Conservation (phyloP, 108 stramenopile genomes). For the Nitzschia sp. region DNA sequence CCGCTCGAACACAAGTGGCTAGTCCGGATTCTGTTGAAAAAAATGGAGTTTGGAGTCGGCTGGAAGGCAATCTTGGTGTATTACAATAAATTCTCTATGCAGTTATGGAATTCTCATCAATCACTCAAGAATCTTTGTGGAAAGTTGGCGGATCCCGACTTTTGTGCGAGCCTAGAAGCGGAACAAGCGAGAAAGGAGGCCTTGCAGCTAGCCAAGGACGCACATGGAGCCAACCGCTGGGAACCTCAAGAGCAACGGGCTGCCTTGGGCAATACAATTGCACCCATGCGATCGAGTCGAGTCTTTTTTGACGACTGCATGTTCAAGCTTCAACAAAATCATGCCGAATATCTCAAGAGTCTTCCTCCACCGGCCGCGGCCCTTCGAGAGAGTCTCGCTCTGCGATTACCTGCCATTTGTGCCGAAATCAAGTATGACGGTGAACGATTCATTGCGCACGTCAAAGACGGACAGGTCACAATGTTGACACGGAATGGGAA, state of each 20-base stretch:
- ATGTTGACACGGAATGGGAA: slow-evolving; percentile 53
- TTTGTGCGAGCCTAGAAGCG: not conserved
- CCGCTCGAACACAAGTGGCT: slow-evolving; percentile 89
- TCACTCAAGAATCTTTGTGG: slow-evolving; percentile 44
- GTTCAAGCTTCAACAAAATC: slow-evolving; percentile 47
- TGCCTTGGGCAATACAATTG: slow-evolving; percentile 57
- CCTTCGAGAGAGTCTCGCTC: slow-evolving; percentile 37
- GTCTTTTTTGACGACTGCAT: slow-evolving; percentile 61
- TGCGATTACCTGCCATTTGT: slow-evolving; percentile 74
- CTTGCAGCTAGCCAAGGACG: not conserved
- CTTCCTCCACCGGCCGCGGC: not conserved
- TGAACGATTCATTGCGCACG: slow-evolving; percentile 76
- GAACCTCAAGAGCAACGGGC: slow-evolving; percentile 40
- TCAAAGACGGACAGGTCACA: slow-evolving; percentile 52
- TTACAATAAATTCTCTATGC: slow-evolving; percentile 47
- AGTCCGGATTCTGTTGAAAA: slow-evolving; percentile 68
- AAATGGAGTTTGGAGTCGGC: slow-evolving; percentile 60
- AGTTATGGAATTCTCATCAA: slow-evolving; percentile 39
- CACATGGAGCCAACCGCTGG: slow-evolving; percentile 17
- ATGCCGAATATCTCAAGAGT: slow-evolving; percentile 39
- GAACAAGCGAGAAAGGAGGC: not conserved
- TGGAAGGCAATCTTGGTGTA: slow-evolving; percentile 50
- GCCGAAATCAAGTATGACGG: slow-evolving; percentile 88
- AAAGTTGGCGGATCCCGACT: slow-evolving; percentile 40
- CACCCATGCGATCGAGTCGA: slow-evolving; percentile 73